Percentiles rank a stretch among this genome's conserved stretches.
Conservation (phyloP, 1,284 basidiomycete species). For the Tilletia indica region DNA sequence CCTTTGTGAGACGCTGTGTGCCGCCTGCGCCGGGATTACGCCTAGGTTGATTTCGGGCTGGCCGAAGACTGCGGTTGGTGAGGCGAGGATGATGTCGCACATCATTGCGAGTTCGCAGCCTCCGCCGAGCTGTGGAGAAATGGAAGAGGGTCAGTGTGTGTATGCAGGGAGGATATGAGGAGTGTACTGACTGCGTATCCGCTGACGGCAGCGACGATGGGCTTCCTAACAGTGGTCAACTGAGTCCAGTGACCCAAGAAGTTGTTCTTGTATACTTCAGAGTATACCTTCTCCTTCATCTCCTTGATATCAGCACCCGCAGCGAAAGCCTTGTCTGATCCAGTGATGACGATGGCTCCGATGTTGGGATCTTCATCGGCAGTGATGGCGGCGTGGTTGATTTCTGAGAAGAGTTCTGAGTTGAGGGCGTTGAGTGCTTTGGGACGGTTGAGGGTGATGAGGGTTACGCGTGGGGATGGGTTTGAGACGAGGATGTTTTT, state of each 20-base stretch:
- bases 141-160: not conserved
- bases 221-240: slow-evolving; percentile 77
- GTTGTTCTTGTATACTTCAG: slow-evolving; percentile 81
- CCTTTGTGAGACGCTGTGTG: slow-evolving; percentile 76
- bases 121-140: slow-evolving; percentile 71
- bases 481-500: slow-evolving; percentile 73
- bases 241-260: slow-evolving; percentile 86
- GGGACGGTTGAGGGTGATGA: slow-evolving; percentile 91
- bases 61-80: slow-evolving; percentile 86
- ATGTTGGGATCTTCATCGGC: slow-evolving; percentile 62
- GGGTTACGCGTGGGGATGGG: slow-evolving; percentile 70
- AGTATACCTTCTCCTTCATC: slow-evolving; percentile 84
- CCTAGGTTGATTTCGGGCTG: slow-evolving; percentile 98
- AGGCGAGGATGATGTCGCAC: slow-evolving; percentile 95
- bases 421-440: slow-evolving; percentile 78
- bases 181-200: slow-evolving; percentile 79
- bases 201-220: slow-evolving; percentile 91
- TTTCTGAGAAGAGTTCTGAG: slow-evolving; percentile 62
- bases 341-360: slow-evolving; percentile 87
- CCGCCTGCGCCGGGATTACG: slow-evolving; percentile 84
- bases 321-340: slow-evolving; percentile 83
- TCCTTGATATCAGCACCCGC: slow-evolving; percentile 90
- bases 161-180: too few relatives aligned
- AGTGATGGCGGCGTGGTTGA: slow-evolving; percentile 74
- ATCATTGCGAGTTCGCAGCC: slow-evolving; percentile 95